Base-by-base conservation (phyloP, 805 yeast species). In the Zygosaccharomyces kombuchaensis region DNA sequence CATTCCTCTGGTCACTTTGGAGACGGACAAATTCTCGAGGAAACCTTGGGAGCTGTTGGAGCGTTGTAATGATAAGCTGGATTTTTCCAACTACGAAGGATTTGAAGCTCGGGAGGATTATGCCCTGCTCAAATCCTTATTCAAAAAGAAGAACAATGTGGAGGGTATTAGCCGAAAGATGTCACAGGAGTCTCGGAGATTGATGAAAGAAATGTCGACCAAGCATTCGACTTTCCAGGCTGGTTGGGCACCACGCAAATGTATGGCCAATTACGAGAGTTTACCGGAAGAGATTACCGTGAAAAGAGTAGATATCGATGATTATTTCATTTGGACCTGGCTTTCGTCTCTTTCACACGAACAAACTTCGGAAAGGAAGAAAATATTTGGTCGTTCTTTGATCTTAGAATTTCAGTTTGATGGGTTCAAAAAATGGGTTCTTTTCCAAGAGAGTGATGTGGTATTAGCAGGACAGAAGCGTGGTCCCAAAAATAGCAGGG, bases 291-390 rank as follows among this genome's bases (percentile, higher is more conserved):
- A 47, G 58, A 74, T 51, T 14, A 50, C 57, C 22, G 72, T 86
- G 8, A 68, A 77, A 7, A 75, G 85, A 48, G 82, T 85, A 1
- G 75, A 86, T 5, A 78, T 88, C 14, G 95, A 87, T 63, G 96
- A 88, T 63, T 88, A 84, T 63, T 88, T 82, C 58, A 86, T 87
- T 23, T 88, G 96, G 96, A 78, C 96, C 0, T 88, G 96, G 96
- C 70, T 87, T 58, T 79, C 89, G 1, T 76, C 88, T 2, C 61
- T 87, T 19, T 87, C 87, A 0, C 74, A 81, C 26, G 96, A 88
- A 59, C 84, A 86, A 58, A 78, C 88, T 0, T 71, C 75, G 26
- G 64, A 70, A 19, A 80, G 80, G 54, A 84, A 84, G 62, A 75
- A 76, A 26, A 63, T 82, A 1, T 88, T 88, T 69, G 96, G 96